These are phyloP conservation scores for Metschnikowia hibisci DNA, from an alignment of 805 yeast genomes.

Conservation along the genomic window DNA sequence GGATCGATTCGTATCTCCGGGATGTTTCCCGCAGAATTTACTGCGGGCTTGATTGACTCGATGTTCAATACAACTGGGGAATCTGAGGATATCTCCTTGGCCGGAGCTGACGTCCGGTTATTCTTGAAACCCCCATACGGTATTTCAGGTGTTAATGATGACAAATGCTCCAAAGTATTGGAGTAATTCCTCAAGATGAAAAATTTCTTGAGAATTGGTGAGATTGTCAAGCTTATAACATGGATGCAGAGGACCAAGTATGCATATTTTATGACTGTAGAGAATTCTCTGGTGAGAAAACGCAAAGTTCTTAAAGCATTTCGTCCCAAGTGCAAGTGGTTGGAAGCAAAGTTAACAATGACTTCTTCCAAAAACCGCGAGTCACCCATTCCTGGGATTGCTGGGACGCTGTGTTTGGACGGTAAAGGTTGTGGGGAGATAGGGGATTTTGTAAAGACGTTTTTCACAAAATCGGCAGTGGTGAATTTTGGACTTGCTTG, in stretches of 20 bases:
- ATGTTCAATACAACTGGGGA: constrained; percentile 15
- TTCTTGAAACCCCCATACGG: constrained; percentile 17
- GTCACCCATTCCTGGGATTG: not conserved
- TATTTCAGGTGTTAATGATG: constrained; percentile 21
- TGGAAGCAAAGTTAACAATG: not conserved
- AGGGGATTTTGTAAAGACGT: constrained; percentile 4
- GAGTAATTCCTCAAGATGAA: constrained; percentile 20
- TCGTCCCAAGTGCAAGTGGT: constrained; percentile 7
- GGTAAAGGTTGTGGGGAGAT: not conserved
- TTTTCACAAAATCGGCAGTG: not conserved
- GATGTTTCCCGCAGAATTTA: not conserved
- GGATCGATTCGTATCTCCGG: constrained; percentile 7
- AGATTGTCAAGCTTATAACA: constrained; percentile 21
- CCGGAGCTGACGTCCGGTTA: constrained; percentile 7
- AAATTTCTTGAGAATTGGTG: constrained; percentile 16
- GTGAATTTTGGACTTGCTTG: not conserved
- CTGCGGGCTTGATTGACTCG: constrained; percentile 7
- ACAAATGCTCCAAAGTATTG: constrained; percentile 21
- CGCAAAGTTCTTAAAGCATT: constrained; percentile 5
- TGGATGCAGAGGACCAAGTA: constrained; percentile 26
- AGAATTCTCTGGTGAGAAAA: constrained; percentile 12
- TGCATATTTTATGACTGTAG: constrained; percentile 16
- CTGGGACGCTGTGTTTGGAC: not conserved
- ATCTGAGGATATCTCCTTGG: constrained; percentile 12
- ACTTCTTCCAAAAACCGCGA: not conserved